Evolutionary conservation across 1,284 basidiomycete genomes (phyloP), one percentile per base, ranked within the genome.

Genomic region (Fomes fomentarius): DNA sequence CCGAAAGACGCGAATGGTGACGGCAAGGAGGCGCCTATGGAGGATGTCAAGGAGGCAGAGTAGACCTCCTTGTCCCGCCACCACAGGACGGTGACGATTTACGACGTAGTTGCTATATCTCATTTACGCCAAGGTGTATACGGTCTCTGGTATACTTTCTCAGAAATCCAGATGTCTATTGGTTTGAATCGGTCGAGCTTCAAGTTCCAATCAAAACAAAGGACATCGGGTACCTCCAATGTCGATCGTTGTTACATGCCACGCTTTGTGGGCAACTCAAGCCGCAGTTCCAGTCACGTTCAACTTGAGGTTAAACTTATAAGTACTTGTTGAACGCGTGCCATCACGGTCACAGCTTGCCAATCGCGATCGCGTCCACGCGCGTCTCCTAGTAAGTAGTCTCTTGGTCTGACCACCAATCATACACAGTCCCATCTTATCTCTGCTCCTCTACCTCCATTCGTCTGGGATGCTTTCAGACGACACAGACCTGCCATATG

Each of bases 11-110:
- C 38, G 10, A 47, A 51, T 25, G 52, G 47, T 26, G 52, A 49
- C 4, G 24, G 37, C 6, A 54, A 50, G 47, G 50, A 39, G 22
- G 43, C 43, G 7, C 21, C 40, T 1, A 47, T 52, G 57, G 57
- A 58, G 38, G 53, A 52, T n/a, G 43, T 52, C 47, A 56, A 59
- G 40, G 53, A 59, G 30, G 53, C 34, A 39, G 54, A 44, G 28
- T 52, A 44, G 41, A 11, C 14, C 22, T 34, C 17, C 28, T 24
- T 15, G 15, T 41, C 14, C 11, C 25, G 25, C 22, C 12, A 24
- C 25, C 15, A 14, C n/a, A 38, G 17, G 28, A 30, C 28, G 28
- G 28, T 24, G 17, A 38, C 21, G 21, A 40, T 24, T 15, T 22
- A 24, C 24, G 35, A n/a, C n/a, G n/a, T n/a, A 37, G n/a, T n/a